These are phyloP conservation scores for Penicillium sp. DNA, from an alignment of 2,329 filamentous ascomycete genomes.

Conservation along the genomic window DNA sequence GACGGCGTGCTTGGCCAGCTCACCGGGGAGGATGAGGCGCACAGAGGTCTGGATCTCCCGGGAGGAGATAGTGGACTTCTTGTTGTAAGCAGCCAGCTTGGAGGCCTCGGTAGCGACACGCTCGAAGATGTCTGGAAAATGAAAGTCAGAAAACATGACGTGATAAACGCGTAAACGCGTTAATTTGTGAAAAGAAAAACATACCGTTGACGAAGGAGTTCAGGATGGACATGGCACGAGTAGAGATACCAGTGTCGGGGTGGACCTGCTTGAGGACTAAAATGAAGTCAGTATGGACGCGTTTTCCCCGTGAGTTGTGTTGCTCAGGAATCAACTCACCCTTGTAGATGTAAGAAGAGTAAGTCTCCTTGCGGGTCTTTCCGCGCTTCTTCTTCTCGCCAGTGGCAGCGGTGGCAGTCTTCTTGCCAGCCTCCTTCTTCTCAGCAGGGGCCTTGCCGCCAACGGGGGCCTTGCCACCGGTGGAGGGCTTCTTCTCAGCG, in stretches of 20 bases:
- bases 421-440: conserved; percentile 99
- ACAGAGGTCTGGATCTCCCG: conserved; percentile 99
- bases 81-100: conserved; percentile 99
- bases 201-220: conserved; percentile 99
- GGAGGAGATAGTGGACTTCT: conserved; percentile 99
- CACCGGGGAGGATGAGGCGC: conserved; percentile 93
- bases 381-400: conserved; percentile 99
- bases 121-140: conserved; percentile 87
- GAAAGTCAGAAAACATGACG: conserved; percentile 2
- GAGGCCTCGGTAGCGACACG: conserved; percentile 97
- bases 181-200: conserved; percentile 31
- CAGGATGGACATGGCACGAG: conserved; percentile 98
- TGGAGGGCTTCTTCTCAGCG: conserved; percentile 95
- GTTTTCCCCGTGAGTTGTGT: background rate
- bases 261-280: conserved; percentile 99
- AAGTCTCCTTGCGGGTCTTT: conserved; percentile 99
- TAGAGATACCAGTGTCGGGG: conserved; percentile 99
- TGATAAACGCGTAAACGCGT: background rate
- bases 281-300: conserved; percentile 16
- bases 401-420: conserved; percentile 78
- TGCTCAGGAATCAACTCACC: conserved; percentile 58
- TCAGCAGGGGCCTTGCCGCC: conserved; percentile 75
- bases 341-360: conserved; percentile 99
- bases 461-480: conserved; percentile 86
- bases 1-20: conserved; percentile 98